Conservation (phyloP, 192 early-diverging fungal genomes). For the Endogone sp. region DNA sequence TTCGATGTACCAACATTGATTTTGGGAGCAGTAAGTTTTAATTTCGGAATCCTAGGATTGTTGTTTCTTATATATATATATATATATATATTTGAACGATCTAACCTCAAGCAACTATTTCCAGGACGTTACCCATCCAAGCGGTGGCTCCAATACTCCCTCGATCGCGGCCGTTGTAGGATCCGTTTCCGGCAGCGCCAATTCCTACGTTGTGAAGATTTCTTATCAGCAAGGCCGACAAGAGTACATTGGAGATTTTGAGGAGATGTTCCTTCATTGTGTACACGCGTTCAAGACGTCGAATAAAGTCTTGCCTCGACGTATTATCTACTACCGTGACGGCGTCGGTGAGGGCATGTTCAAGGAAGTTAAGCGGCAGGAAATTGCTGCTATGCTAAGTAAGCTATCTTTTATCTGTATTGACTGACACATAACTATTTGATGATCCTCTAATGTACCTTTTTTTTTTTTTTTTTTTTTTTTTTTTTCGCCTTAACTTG, state of each 20-base stretch:
- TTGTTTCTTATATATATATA: constrained; percentile 67
- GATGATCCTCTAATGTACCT: neutral
- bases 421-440: constrained; percentile 46
- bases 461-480: no score
- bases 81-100: neutral
- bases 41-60: constrained; percentile 62
- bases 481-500: constrained; percentile 29
- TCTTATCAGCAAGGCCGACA: constrained; percentile 63
- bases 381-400: constrained; percentile 66
- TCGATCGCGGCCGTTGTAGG: constrained; percentile 82
- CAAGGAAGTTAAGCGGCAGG: constrained; percentile 62
- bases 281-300: constrained; percentile 61
- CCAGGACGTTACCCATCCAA: neutral
- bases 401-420: constrained; percentile 15
- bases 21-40: constrained; percentile 19
- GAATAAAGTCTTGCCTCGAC: constrained; percentile 65
- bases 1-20: no score
- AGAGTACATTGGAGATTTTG: constrained; percentile 71
- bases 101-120: neutral
- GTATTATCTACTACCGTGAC: constrained; percentile 89
- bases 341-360: constrained; percentile 91
- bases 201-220: constrained; percentile 57
- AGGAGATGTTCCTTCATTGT: constrained; percentile 57
- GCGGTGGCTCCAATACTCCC: constrained; percentile 40
- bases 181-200: constrained; percentile 57